These are phyloP conservation scores for Hypoxylon cercidicola DNA, from an alignment of 495 filamentous ascomycete species.

Conservation along the genomic window DNA sequence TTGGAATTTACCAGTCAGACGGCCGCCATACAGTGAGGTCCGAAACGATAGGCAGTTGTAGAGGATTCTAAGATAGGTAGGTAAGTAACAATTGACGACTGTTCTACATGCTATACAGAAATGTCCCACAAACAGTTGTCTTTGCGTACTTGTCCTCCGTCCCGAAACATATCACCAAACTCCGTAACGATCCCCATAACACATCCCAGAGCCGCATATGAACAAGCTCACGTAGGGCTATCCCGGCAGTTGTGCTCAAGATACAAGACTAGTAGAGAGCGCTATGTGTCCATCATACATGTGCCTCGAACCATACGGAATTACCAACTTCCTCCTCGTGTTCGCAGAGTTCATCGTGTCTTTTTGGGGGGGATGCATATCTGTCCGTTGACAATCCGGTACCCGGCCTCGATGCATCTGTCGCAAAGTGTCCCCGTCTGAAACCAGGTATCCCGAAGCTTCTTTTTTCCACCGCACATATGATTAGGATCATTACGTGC, in stretches of 20 bases:
- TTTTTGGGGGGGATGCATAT: conserved; percentile 30
- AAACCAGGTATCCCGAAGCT: conserved; percentile 64
- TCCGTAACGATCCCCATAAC: conserved; percentile 10
- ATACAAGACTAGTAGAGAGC: neutral
- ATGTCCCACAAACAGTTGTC: conserved; percentile 41
- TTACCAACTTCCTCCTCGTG: neutral
- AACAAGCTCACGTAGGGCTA: neutral
- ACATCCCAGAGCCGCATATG: conserved; percentile 3
- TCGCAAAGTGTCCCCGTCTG: conserved; percentile 60
- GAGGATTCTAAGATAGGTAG: no score
- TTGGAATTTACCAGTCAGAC: no score
- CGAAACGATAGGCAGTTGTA: no score
- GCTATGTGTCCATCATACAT: conserved; percentile 8
- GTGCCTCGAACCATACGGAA: conserved; percentile 10
- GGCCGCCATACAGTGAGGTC: no score
- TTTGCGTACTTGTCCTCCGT: conserved; percentile 37
- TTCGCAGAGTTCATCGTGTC: conserved; percentile 13
- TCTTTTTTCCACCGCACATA: conserved; percentile 69
- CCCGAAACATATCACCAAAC: conserved; percentile 32
- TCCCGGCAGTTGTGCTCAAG: neutral
- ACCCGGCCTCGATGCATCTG: conserved; percentile 45
- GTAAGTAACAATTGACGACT: neutral
- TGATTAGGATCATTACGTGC: conserved; percentile 74
- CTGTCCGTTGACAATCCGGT: conserved; percentile 33
- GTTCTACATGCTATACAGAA: conserved; percentile 8